Conservation (phyloP, 805 yeast species). For the Yamadazyma sp. region DNA sequence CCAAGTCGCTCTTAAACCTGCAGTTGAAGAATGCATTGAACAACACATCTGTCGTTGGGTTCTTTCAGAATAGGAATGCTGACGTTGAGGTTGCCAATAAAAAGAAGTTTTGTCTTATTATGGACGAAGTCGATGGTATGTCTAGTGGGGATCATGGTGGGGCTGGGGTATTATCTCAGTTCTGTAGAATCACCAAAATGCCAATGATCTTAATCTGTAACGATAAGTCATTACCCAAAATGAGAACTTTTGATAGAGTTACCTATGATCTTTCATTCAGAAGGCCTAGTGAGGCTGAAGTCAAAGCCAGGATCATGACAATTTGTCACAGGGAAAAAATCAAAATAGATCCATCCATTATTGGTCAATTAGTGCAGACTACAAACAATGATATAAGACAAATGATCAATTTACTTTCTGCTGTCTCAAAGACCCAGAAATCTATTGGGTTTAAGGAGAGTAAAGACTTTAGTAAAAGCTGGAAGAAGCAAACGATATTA, state of each 20-base stretch:
- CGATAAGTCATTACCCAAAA: conserved; percentile 87
- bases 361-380: conserved; percentile 80
- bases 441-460: conserved; percentile 62
- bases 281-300: conserved; percentile 81
- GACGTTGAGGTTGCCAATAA: conserved; percentile 32
- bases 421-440: conserved; percentile 74
- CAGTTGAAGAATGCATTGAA: conserved; percentile 69
- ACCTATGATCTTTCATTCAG: conserved; percentile 81
- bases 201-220: conserved; percentile 94
- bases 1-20: conserved; percentile 70
- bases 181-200: conserved; percentile 79
- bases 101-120: conserved; percentile 73
- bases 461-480: conserved; percentile 59
- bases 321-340: conserved; percentile 85
- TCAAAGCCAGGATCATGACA: conserved; percentile 82
- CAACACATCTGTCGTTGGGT: conserved; percentile 84
- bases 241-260: conserved; percentile 90
- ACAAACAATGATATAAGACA: conserved; percentile 93
- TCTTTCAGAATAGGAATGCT: conserved; percentile 46
- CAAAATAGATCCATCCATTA: conserved; percentile 72
- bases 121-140: conserved; percentile 99
- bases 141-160: conserved; percentile 99
- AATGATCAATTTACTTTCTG: conserved; percentile 83
- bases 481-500: conserved; percentile 89
- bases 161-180: conserved; percentile 87